A percentile compares a stretch with the other conserved stretches of the same genome.
These are phyloP conservation scores for Protomyces inouyei DNA, from an alignment of 1,139 yeast genomes.

Conservation along the genomic window DNA sequence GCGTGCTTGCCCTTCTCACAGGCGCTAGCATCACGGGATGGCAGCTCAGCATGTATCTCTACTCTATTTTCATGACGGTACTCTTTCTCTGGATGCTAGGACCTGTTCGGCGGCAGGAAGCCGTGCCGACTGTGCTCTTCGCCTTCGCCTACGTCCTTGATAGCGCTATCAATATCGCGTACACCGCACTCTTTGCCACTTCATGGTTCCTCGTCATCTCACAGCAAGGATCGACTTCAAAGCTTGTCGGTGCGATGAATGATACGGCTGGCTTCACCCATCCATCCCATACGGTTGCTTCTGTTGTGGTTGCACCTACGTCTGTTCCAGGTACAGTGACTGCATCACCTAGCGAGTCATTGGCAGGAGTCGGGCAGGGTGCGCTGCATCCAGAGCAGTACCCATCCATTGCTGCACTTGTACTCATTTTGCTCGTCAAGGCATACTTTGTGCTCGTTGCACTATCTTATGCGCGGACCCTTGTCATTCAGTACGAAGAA, in stretches of 20 bases:
- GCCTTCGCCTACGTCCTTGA: conserved; percentile 62
- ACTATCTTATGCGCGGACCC: conserved; percentile 33
- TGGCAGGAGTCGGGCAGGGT: conserved; percentile 9
- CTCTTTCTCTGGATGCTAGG: conserved; percentile 60
- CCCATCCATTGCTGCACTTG: conserved; percentile 32
- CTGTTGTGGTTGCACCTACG: conserved; percentile 16
- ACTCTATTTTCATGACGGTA: conserved; percentile 61
- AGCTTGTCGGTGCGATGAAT: conserved; percentile 7
- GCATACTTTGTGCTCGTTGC: conserved; percentile 33
- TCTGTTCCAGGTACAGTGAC: conserved; percentile 5
- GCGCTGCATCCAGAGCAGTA: conserved; percentile 34
- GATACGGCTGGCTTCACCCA: conserved; percentile 29
- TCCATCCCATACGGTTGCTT: conserved; percentile 21
- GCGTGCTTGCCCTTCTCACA: conserved; percentile 76
- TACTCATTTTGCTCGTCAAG: conserved; percentile 30
- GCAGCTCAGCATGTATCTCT: conserved; percentile 76
- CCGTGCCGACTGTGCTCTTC: conserved; percentile 42
- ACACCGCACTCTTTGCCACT: conserved; percentile 66
- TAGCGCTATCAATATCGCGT: conserved; percentile 59
- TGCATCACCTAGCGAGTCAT: conserved; percentile 20
- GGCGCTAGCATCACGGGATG: conserved; percentile 73
- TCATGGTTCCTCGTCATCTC: conserved; percentile 56
- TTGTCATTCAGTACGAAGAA: conserved; percentile 24
- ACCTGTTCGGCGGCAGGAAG: conserved; percentile 40
- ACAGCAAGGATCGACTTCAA: not conserved